Base-by-base conservation (phyloP, 306 rosid genomes). In the Fragaria iinumae region DNA sequence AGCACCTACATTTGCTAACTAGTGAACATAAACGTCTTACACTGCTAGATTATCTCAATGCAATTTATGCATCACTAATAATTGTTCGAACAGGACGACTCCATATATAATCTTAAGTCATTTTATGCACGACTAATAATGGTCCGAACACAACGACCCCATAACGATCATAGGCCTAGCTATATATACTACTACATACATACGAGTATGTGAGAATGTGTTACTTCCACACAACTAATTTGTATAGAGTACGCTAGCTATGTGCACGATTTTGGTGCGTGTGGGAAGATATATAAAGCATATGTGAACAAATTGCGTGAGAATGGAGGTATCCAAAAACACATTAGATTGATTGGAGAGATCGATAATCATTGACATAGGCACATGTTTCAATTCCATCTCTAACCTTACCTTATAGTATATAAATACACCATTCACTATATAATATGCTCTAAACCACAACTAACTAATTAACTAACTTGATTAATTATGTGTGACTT, bases 231-330 rank as follows among this genome's bases (percentile, higher is more conserved):
- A 85, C 44, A 0, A 48, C 75, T 29, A 82, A 77, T 70, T 7
- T 77, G 84, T 56, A 44, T 47, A 81, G 84, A 89, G 90, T 81
- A 83, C 83, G 90, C 86, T 84, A 89, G 90, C 86, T 84, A 89
- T 78, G 89, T 88, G 88, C 92, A 89, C 91, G 91, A 64, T 89
- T 88, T 83, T 76, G 75, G 82, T 80, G 88, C 86, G 77, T 80
- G 83, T 63, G 81, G 87, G 78, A 80, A 84, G 86, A 79, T 55
- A 29, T 29, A 29, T 29, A 43, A 81, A 76, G 84, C 83, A 84
- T 84, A 86, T 80, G 88, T 38, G 39, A 38, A 38, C 39, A 38
- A 38, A 38, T 60, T 83, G 89, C 96, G 91, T 87, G 78, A 43
- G 77, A 43, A 74, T 59, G 17, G 90, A 83, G 86, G 76, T 83